Evolutionary conservation across 768 basidiomycete species (phyloP).

Genomic region (Tricholoma furcatifolium): DNA sequence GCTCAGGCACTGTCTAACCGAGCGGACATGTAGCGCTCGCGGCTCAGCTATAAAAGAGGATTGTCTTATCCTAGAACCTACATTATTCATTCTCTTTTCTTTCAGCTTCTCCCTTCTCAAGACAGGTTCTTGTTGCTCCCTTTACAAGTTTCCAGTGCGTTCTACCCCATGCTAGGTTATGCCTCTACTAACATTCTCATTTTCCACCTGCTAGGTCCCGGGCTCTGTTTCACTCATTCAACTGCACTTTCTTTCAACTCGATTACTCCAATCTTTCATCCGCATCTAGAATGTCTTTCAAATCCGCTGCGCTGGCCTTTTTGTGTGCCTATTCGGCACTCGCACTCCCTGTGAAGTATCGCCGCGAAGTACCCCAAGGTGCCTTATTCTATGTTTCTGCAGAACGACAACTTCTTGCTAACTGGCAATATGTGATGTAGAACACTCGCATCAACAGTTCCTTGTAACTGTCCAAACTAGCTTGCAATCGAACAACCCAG

Average conservation of each 20-base stretch:
- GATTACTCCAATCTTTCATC: constrained; percentile 21
- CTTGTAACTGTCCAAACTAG: constrained; percentile 48
- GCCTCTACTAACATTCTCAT: background rate
- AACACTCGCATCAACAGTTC: constrained; percentile 65
- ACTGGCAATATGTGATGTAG: constrained; percentile 26
- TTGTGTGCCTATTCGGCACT: constrained; percentile 31
- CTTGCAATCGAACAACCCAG: constrained; percentile 57
- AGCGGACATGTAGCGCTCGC: background rate
- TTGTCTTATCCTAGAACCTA: background rate
- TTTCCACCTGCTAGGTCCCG: constrained; percentile 3
- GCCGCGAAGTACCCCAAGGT: constrained; percentile 68
- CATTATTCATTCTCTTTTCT: constrained; percentile 10
- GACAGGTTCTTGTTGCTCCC: constrained; percentile 51
- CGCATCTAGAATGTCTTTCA: constrained; percentile 29
- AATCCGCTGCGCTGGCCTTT: constrained; percentile 33
- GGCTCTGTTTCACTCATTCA: constrained; percentile 10
- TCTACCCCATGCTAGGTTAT: background rate
- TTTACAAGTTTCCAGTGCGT: constrained; percentile 26
- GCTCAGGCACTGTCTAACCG: background rate
- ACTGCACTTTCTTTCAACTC: constrained; percentile 18
- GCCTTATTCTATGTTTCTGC: constrained; percentile 1
- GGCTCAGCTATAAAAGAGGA: constrained; percentile 2
- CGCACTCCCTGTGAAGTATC: constrained; percentile 40
- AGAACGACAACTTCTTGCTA: background rate
- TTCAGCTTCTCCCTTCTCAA: constrained; percentile 41